These are phyloP conservation scores for Trametes cinnabarina DNA, from an alignment of 768 basidiomycete genomes.

Conservation along the genomic window DNA sequence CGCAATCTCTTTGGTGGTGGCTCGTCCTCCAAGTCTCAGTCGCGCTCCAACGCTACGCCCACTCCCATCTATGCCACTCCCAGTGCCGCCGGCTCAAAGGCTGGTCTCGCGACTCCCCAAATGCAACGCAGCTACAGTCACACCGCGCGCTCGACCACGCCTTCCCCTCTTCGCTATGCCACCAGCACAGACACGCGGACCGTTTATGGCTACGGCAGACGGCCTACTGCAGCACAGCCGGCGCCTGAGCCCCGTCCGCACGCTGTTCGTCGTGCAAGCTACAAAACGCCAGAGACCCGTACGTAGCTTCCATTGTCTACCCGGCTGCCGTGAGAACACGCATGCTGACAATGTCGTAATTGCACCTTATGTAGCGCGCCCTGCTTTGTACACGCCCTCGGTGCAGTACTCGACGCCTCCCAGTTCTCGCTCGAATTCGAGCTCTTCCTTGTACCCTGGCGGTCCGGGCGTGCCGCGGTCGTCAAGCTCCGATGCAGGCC, in stretches of 20 bases:
- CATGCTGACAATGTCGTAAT: constrained; percentile 7
- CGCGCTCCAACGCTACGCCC: constrained; percentile 40
- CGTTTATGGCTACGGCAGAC: constrained; percentile 33
- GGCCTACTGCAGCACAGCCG: constrained; percentile 28
- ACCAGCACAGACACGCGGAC: constrained; percentile 29
- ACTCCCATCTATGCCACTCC: constrained; percentile 28
- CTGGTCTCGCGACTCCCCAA: constrained; percentile 27
- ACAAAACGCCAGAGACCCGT: constrained; percentile 46
- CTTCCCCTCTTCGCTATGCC: constrained; percentile 34
- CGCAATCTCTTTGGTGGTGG: constrained; percentile 45
- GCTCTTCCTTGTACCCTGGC: constrained; percentile 45
- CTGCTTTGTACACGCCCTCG: constrained; percentile 26
- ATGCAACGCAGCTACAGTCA: constrained; percentile 42
- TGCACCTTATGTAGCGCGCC: constrained; percentile 4
- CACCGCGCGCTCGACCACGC: constrained; percentile 34
- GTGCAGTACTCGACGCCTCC: constrained; percentile 31
- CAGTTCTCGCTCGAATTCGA: constrained; percentile 53
- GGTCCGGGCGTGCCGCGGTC: constrained; percentile 31
- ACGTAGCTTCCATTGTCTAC: constrained; percentile 18
- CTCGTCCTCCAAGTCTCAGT: constrained; percentile 40
- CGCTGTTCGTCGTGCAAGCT: constrained; percentile 42
- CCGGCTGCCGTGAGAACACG: neutral
- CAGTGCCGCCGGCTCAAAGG: constrained; percentile 14
- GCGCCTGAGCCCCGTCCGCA: constrained; percentile 34
- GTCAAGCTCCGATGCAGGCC: constrained; percentile 37